Evolutionary conservation across 495 filamentous ascomycete species (phyloP).

Genomic region (Talaromyces borbonicus): DNA sequence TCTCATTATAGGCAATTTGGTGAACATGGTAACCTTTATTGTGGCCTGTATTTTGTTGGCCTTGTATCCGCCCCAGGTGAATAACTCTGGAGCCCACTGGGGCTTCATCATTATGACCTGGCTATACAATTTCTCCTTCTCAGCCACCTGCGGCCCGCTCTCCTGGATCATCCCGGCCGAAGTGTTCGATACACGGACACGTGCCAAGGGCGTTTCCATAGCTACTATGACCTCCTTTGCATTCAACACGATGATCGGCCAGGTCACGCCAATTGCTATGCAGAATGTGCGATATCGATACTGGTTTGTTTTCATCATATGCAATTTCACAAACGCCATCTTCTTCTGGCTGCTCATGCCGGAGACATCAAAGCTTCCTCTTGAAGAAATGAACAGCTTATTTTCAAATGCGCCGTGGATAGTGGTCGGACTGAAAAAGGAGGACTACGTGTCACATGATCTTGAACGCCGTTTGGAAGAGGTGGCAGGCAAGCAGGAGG

Average conservation of each 20-base stretch:
- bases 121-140: slow-evolving; percentile 63
- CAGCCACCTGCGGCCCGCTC: slow-evolving; percentile 52
- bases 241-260: slow-evolving; percentile 67
- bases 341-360: slow-evolving; percentile 56
- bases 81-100: slow-evolving; percentile 53
- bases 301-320: slow-evolving; percentile 49
- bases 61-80: slow-evolving; percentile 8
- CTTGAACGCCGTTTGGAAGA: slow-evolving; percentile 30
- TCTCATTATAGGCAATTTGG: slow-evolving; percentile 55
- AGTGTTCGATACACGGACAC: slow-evolving; percentile 60
- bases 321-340: slow-evolving; percentile 46
- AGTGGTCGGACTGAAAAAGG: slow-evolving; percentile 36
- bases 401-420: slow-evolving; percentile 61
- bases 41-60: not conserved
- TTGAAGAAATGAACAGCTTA: slow-evolving; percentile 63
- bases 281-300: slow-evolving; percentile 38
- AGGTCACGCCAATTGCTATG: slow-evolving; percentile 55
- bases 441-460: slow-evolving; percentile 28
- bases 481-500: slow-evolving; percentile 25
- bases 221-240: slow-evolving; percentile 56
- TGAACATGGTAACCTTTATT: slow-evolving; percentile 52
- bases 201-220: slow-evolving; percentile 56
- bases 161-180: slow-evolving; percentile 58
- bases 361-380: slow-evolving; percentile 54
- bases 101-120: slow-evolving; percentile 66